Percentiles rank a stretch among this genome's conserved stretches.
phyloP scores from a whole-genome alignment of 306 rosid genomes.

The Quercus agrifolia region DNA sequence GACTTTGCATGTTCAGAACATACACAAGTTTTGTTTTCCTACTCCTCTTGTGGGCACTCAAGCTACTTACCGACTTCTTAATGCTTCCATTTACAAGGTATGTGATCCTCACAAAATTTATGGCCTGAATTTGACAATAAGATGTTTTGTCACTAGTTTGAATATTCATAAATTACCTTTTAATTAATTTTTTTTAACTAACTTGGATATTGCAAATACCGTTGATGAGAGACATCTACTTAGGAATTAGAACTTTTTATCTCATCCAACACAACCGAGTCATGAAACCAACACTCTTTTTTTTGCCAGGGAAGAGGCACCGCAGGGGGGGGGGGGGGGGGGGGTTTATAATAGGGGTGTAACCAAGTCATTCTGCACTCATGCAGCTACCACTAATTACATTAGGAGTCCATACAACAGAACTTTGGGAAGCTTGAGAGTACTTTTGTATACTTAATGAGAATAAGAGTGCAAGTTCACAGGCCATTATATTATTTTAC shows the following conservation, averaged over 20 bases:
- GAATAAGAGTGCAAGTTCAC: background rate
- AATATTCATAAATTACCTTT: background rate
- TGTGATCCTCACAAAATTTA: slow-evolving; percentile 5
- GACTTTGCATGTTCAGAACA: slow-evolving; percentile 60
- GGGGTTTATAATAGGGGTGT: background rate
- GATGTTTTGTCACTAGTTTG: background rate
- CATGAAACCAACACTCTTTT: background rate
- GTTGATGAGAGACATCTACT: background rate
- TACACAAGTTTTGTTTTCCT: slow-evolving; percentile 57
- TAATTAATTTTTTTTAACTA: background rate
- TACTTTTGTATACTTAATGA: background rate
- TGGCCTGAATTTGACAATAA: background rate
- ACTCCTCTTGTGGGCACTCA: slow-evolving; percentile 36
- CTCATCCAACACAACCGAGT: background rate
- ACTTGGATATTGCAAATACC: background rate
- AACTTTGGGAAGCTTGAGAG: background rate
- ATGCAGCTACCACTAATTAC: background rate
- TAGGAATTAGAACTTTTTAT: background rate
- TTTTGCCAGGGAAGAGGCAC: background rate
- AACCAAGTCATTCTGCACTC: background rate
- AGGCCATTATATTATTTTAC: background rate
- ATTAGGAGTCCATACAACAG: background rate
- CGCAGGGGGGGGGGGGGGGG: no score
- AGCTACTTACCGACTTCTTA: slow-evolving; percentile 43
- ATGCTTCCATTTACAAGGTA: slow-evolving; percentile 82